These are phyloP conservation scores for Trypanosoma platydactyli DNA, from an alignment of 208 protist genomes.

Conservation along the genomic window DNA sequence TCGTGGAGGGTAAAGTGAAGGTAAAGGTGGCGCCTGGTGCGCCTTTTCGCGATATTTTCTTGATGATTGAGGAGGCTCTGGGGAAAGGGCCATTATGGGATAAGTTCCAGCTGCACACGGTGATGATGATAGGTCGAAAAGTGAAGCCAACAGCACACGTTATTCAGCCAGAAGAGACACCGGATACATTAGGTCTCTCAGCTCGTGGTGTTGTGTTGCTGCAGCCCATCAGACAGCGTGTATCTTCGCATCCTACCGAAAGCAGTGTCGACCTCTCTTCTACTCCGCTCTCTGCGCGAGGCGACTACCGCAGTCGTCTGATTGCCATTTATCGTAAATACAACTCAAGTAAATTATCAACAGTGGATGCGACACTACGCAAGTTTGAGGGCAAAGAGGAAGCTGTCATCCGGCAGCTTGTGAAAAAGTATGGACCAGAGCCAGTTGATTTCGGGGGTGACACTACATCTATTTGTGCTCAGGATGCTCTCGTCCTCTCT, in stretches of 20 bases:
- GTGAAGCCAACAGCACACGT: constrained; percentile 28
- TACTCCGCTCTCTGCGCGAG: constrained; percentile 4
- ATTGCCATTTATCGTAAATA: constrained; percentile 69
- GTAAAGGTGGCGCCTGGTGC: constrained; percentile 48
- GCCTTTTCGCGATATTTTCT: constrained; percentile 51
- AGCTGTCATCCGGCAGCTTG: constrained; percentile 60
- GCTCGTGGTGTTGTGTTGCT: constrained; percentile 20
- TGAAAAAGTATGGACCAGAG: constrained; percentile 79
- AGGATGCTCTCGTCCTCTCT: not conserved
- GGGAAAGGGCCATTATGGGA: constrained; percentile 39
- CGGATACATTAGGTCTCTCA: constrained; percentile 21
- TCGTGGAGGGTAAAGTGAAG: constrained; percentile 34
- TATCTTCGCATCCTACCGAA: not conserved
- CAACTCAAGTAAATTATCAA: constrained; percentile 60
- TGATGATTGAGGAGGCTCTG: constrained; percentile 46
- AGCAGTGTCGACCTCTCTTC: not conserved
- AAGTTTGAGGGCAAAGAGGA: constrained; percentile 70
- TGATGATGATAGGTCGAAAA: constrained; percentile 15
- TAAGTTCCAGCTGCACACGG: constrained; percentile 38
- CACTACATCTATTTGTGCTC: not conserved
- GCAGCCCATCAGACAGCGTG: not conserved
- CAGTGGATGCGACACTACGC: constrained; percentile 58
- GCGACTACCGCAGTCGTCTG: constrained; percentile 56
- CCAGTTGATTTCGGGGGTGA: constrained; percentile 12
- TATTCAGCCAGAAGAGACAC: constrained; percentile 31